phyloP scores from a whole-genome alignment of 345 rosid species.

The Barbarea vulgaris region DNA sequence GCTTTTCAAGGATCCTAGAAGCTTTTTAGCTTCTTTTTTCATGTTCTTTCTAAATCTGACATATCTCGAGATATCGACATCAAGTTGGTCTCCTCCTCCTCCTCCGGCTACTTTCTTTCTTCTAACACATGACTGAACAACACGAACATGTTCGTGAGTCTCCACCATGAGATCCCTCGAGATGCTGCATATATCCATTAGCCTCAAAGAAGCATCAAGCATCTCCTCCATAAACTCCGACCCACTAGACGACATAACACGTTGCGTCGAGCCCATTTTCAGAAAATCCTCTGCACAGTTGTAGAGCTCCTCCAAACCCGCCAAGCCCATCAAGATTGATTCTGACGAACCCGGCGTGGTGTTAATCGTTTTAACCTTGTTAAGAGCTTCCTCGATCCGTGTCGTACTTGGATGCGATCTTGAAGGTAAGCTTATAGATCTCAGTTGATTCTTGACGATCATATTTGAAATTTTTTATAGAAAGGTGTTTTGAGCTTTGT shows the following conservation, averaged over 20 bases:
- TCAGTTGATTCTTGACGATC: conserved; percentile 46
- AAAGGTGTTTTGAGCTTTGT: conserved; percentile 23
- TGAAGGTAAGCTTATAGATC: conserved; percentile 79
- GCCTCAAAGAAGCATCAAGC: conserved; percentile 61
- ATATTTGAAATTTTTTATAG: conserved; percentile 27
- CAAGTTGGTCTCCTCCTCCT: conserved; percentile 20
- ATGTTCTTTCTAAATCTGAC: conserved; percentile 52
- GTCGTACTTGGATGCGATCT: conserved; percentile 67
- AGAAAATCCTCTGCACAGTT: conserved; percentile 53
- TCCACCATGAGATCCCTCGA: conserved; percentile 56
- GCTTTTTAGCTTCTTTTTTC: conserved; percentile 59
- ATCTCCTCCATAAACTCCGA: conserved; percentile 50
- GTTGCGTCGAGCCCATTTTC: conserved; percentile 56
- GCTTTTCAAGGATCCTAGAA: conserved; percentile 51
- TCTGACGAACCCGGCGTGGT: conserved; percentile 41
- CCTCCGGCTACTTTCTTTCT: conserved; percentile 53
- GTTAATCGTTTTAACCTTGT: conserved; percentile 48
- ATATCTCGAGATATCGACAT: conserved; percentile 36
- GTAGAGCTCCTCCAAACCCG: conserved; percentile 55
- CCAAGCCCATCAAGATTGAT: conserved; percentile 44
- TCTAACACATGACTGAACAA: conserved; percentile 60
- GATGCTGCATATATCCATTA: conserved; percentile 61
- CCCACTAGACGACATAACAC: conserved; percentile 46
- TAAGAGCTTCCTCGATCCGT: conserved; percentile 52
- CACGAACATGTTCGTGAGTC: conserved; percentile 54